Evolutionary conservation across 2,329 filamentous ascomycete genomes (phyloP), one percentile per base, ranked within the genome.

Genomic region (Claviceps quebecensis): DNA sequence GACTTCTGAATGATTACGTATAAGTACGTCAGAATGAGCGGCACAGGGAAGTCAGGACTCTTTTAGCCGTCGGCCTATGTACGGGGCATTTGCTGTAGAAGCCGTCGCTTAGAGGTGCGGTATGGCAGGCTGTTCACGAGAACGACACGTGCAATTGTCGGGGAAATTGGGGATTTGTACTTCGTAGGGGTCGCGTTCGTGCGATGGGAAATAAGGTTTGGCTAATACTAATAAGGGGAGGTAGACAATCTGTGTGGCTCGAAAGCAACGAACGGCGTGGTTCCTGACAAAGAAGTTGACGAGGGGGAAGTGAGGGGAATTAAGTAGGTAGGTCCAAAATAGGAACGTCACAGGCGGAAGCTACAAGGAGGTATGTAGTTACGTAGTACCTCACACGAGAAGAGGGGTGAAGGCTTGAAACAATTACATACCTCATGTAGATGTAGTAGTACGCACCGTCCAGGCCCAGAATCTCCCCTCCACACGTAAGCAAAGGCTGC

Each of bases 121-220:
- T 43, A 22, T 43, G 11, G n/a, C 39, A 11, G 9, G 23, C 45
- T 39, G 45, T 22, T 22, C 47, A 38, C 40, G 22, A 41, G 47
- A 41, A 39, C 19, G n/a, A 41, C 50, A 49, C 41, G 47, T 49
- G 50, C 43, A n/a, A 19, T 14, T n/a, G 39, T 46, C 34, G 41
- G 47, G 17, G 14, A 23, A 5, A 6, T 9, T 38, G n/a, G 8
- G 5, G 34, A 22, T 16, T 26, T 19, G 8, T 19, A 19, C 19
- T 19, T 2, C 19, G 19, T n/a, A 22, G 13, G 39, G 26, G 9
- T 29, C 2, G 34, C 13, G n/a, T 7, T 39, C 23, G 46, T 45
- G 40, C 6, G n/a, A 34, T 34, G 36, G 4, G 14, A 36, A 48
- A 29, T n/a, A 29, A 45, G 36, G 14, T 52, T 13, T 22, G 16